These are phyloP conservation scores for Phaffomyces opuntiae DNA, from an alignment of 805 yeast species.

Conservation along the genomic window DNA sequence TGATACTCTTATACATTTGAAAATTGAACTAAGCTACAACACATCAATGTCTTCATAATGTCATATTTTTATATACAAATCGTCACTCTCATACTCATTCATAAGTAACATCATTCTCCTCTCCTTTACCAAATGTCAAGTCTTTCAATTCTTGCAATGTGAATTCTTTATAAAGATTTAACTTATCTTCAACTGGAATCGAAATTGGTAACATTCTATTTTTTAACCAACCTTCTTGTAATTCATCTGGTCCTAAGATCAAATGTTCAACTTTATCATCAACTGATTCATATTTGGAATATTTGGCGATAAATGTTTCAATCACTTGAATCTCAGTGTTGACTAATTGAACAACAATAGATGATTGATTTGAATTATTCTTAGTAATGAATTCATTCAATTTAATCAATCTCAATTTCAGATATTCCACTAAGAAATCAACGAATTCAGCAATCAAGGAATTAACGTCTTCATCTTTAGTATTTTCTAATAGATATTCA, in stretches of 20 bases:
- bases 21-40: too few species aligned
- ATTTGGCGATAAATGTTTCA: slow-evolving; percentile 3
- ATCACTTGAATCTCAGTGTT: slow-evolving; percentile 13
- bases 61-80: too few species aligned
- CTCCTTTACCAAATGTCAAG: slow-evolving; percentile 2
- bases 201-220: slow-evolving; percentile 18
- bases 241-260: slow-evolving; percentile 15
- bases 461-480: slow-evolving; percentile 17
- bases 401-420: slow-evolving; percentile 3
- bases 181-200: slow-evolving; percentile 6
- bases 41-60: too few species aligned
- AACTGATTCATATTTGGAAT: background rate
- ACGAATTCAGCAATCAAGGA: slow-evolving; percentile 15
- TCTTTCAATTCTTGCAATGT: slow-evolving; percentile 2
- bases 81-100: background rate
- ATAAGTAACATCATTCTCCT: slow-evolving; percentile 5
- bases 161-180: slow-evolving; percentile 7
- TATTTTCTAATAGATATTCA: slow-evolving; percentile 8
- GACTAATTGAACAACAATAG: slow-evolving; percentile 15
- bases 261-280: slow-evolving; percentile 13
- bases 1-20: too few species aligned
- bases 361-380: background rate
- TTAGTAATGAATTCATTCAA: slow-evolving; percentile 4
- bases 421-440: slow-evolving; percentile 14
- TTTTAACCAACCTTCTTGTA: slow-evolving; percentile 20